Evolutionary conservation across 2,329 filamentous ascomycete species (phyloP), one percentile per base, ranked within the genome.

Genomic region (Rachicladosporium sp.): DNA sequence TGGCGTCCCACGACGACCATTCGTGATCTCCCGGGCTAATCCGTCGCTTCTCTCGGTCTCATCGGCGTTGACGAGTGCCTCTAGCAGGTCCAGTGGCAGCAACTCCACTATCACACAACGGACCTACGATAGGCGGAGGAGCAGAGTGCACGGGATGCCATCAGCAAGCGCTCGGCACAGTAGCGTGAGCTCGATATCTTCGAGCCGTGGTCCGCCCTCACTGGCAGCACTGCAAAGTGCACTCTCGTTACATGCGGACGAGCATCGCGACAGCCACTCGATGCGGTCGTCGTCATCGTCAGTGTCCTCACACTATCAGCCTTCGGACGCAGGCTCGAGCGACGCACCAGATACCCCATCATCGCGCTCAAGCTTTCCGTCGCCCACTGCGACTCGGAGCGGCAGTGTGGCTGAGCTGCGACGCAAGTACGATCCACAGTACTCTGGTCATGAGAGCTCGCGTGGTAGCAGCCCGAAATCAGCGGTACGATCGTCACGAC

Each of bases 71-170:
- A 67, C 64, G 3, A 58, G 60, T 37, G 52, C 53, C 7, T 66
- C 65, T 10, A 58, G 53, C 37, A 52, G 52, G 10, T 66, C 64
- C 1, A 65, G 60, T 46, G 63, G 58, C n/a, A 69, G 65, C 49
- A 64, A 58, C 40, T 65, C 64, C 1, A 68, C 66, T 3, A 57
- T 67, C 9, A 68, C 63, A 8, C 64, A 66, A 44, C 54, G 54
- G 32, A 63, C 62, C 4, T 65, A 65, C 44, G 53, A 64, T 40
- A 54, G 54, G 32, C 46, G 46, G 29, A 38, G 42, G 29, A 43
- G 42, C 31, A 37, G 49, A 12, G 31, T 33, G n/a, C 40, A 42
- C 8, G 38, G 41, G 36, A 36, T 37, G 32, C 41, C 42, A 35
- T 35, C 31, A 36, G 29, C 27, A 9, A 35, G 37, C 31, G 36